Conservation (phyloP, 441 rosid species). For the Corymbia citriodora region DNA sequence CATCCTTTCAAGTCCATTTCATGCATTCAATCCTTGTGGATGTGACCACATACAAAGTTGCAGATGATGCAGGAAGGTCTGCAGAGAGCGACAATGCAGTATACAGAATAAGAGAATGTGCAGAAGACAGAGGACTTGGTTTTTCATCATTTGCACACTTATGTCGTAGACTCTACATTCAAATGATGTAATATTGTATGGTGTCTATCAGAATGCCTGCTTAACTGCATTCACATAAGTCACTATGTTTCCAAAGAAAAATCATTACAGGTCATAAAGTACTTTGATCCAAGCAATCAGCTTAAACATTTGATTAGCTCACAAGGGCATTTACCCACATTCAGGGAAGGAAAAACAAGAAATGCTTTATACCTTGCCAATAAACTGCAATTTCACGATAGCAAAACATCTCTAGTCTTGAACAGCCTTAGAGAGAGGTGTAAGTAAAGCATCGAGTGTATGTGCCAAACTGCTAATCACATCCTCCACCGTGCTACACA, state of each 20-base stretch:
- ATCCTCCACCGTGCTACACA: neutral
- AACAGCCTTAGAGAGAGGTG: neutral
- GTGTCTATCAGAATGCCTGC: neutral
- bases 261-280: neutral
- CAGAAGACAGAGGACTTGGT: neutral
- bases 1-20: neutral
- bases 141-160: neutral
- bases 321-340: neutral
- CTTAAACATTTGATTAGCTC: neutral
- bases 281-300: neutral
- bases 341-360: neutral
- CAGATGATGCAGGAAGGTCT: neutral
- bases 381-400: neutral
- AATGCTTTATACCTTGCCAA: neutral
- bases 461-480: neutral
- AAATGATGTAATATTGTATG: neutral
- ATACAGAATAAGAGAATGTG: neutral
- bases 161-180: neutral
- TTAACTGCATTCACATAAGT: neutral
- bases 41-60: neutral
- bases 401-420: neutral
- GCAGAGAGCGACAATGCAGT: accelerated
- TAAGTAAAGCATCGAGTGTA: neutral
- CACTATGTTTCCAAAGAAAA: neutral
- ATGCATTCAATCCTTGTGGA: neutral